Evolutionary conservation across 257 asterid genomes (phyloP), one percentile per base, ranked within the genome.

Genomic region (Phtheirospermum japonicum): DNA sequence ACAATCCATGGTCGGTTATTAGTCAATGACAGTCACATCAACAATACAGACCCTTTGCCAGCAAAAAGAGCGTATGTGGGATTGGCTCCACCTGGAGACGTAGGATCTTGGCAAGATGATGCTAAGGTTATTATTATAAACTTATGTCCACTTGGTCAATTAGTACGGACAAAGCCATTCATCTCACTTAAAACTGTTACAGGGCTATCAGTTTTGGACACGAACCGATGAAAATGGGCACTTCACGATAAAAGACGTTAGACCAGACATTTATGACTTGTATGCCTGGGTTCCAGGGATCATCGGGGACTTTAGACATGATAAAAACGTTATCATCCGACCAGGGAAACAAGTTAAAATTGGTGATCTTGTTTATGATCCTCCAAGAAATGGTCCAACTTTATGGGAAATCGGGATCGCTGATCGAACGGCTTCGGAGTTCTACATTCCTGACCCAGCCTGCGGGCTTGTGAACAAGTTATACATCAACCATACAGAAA

Each of bases 191-290:
- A 26, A 31, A 23, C 8, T 2, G 36, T 17, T 0, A 2, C 60
- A 87, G 95, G 90, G 85, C 10, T 87, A 87, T 65, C 97, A 90
- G 67, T 90, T 90, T 43, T 87, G 97, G 97, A 69, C 70, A 13
- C 69, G 30, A 64, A 63, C 92, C 0, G 80, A 82, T 71, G 39
- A 55, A 46, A 16, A n/a, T 6, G 97, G 94, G 2, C 9, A 57
- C 23, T 89, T 87, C 61, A 64, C 43, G 0, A 85, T 87, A 8
- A 55, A 11, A 3, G 53, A 45, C 12, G 66, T 89, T 28, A 59
- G 75, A 45, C 64, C 82, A 1, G 83, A 80, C 11, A 69, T 13
- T 19, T 89, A 89, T 46, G 76, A 52, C 16, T 45, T 87, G 52
- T 81, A 85, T 60, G 87, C 86, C 8, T 89, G 87, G 89, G 71